Conservation (phyloP, 2,329 filamentous ascomycete species). For the Aspergillus nomiae region DNA sequence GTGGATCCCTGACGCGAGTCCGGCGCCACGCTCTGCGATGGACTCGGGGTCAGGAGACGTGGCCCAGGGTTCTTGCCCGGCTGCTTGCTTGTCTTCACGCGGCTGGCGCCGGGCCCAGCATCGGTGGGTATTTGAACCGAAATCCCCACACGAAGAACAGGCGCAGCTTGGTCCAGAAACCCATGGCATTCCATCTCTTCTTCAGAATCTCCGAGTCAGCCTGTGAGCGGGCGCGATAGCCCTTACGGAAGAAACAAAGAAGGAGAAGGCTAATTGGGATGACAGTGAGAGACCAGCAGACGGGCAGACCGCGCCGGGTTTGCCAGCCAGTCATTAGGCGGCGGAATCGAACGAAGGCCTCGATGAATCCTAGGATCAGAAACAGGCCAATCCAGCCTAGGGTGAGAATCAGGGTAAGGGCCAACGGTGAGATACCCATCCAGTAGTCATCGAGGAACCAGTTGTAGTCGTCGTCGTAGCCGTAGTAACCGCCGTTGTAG, state of each 20-base stretch:
- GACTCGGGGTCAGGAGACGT: constrained; percentile 17
- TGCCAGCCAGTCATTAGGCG: constrained; percentile 38
- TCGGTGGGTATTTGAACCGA: constrained; percentile 30
- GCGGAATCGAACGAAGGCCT: constrained; percentile 34
- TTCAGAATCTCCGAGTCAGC: constrained; percentile 28
- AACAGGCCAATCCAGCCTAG: constrained; percentile 31
- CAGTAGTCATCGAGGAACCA: constrained; percentile 27
- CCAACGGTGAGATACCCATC: constrained; percentile 27
- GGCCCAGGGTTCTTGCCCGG: constrained; percentile 26
- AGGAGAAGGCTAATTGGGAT: constrained; percentile 25
- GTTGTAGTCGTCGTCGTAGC: constrained; percentile 14
- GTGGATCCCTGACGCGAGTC: constrained; percentile 4
- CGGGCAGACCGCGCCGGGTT: constrained; percentile 33
- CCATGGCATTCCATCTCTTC: constrained; percentile 29
- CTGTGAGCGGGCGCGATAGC: constrained; percentile 29
- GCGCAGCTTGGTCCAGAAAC: constrained; percentile 25
- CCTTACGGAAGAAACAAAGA: constrained; percentile 29
- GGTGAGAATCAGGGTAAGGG: constrained; percentile 25
- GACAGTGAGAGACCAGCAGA: constrained; percentile 30
- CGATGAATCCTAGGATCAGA: constrained; percentile 31
- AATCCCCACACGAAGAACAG: constrained; percentile 36
- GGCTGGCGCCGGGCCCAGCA: constrained; percentile 31
- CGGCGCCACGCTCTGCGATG: constrained; percentile 6
- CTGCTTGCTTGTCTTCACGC: constrained; percentile 23
- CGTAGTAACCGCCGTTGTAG: constrained; percentile 6